Conservation (phyloP, 2,329 filamentous ascomycete species). For the Paraphoma sp. region DNA sequence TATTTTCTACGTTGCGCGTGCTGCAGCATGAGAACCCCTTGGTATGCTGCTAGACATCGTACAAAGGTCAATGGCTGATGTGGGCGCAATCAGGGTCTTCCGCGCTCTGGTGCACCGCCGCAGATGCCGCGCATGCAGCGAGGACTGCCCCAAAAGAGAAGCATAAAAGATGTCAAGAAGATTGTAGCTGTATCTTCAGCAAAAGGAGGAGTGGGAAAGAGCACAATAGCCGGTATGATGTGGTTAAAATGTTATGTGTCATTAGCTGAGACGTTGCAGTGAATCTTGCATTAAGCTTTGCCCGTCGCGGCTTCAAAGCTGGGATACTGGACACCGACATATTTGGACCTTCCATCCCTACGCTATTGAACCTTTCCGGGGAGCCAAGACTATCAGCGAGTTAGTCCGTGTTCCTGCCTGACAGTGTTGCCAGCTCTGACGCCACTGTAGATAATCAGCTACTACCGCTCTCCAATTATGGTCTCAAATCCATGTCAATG, state of each 20-base stretch:
- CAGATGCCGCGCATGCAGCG: conserved; percentile 77
- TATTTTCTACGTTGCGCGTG: conserved; percentile 60
- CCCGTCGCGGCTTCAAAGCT: conserved; percentile 77
- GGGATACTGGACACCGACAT: conserved; percentile 96
- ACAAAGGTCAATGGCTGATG: conserved; percentile 10
- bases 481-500: conserved; percentile 98
- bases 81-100: conserved; percentile 71
- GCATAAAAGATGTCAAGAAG: conserved; percentile 84
- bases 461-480: conserved; percentile 89
- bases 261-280: conserved; percentile 44
- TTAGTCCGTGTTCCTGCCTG: conserved; percentile 51
- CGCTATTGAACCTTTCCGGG: conserved; percentile 80
- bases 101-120: conserved; percentile 71
- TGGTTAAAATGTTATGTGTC: neutral
- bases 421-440: conserved; percentile 9
- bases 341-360: conserved; percentile 94
- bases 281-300: conserved; percentile 88
- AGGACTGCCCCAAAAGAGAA: conserved; percentile 79
- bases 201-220: conserved; percentile 98
- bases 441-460: conserved; percentile 72
- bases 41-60: conserved; percentile 55
- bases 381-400: conserved; percentile 78
- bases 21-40: conserved; percentile 86
- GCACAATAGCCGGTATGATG: conserved; percentile 78
- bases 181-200: conserved; percentile 97